Conservation (phyloP, 2,329 filamentous ascomycete genomes). For the Magnaporthiopsis incrustans region DNA sequence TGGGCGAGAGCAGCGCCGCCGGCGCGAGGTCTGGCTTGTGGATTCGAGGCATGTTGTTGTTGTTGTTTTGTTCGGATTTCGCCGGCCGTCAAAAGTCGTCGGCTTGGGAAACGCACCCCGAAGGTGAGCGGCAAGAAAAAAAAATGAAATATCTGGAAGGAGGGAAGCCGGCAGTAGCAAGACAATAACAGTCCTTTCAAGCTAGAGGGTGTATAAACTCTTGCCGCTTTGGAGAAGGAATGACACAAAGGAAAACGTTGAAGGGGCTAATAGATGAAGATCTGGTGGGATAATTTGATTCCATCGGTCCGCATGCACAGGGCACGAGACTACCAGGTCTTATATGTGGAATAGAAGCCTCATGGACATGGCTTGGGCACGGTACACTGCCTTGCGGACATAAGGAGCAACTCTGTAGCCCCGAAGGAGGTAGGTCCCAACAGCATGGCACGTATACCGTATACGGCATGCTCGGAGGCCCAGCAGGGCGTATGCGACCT, state of each 20-base stretch:
- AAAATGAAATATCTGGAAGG: background rate
- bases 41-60: conserved; percentile 1
- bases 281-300: background rate
- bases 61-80: background rate
- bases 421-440: background rate
- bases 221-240: background rate
- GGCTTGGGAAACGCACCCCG: too few species aligned
- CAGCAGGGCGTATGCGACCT: background rate
- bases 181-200: too few species aligned
- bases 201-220: too few species aligned
- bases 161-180: background rate
- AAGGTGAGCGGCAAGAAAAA: background rate
- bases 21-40: background rate
- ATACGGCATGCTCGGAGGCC: background rate
- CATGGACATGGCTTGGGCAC: too few species aligned
- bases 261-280: background rate
- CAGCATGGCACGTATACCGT: too few species aligned
- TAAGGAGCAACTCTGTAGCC: background rate
- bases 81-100: background rate
- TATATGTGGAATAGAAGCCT: background rate
- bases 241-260: background rate
- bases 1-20: background rate
- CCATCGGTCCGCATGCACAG: background rate
- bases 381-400: background rate
- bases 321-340: background rate